Evolutionary conservation across 2,329 filamentous ascomycete species (phyloP).

Genomic region (Aspergillus jensenii): DNA sequence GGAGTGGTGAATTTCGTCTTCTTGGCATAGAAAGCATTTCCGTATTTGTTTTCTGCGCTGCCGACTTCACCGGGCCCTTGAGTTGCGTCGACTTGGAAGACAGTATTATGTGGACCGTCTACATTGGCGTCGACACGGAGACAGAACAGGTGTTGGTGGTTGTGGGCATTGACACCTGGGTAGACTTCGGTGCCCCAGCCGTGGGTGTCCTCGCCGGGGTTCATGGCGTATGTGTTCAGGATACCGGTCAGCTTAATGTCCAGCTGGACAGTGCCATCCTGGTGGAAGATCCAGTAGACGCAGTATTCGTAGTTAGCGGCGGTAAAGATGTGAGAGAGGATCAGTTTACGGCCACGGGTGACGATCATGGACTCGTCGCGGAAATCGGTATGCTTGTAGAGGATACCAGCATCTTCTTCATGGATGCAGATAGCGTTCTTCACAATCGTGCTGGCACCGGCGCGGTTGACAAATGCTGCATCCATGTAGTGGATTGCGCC

Average conservation of each 20-base stretch:
- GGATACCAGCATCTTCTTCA: constrained; percentile 86
- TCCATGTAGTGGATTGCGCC: constrained; percentile 84
- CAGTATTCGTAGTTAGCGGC: constrained; percentile 96
- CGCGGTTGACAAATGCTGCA: constrained; percentile 76
- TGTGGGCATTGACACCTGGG: constrained; percentile 88
- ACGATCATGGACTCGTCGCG: constrained; percentile 84
- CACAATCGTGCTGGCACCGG: constrained; percentile 74
- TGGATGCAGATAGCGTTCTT: constrained; percentile 96
- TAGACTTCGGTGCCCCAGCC: constrained; percentile 93
- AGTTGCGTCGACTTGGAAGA: constrained; percentile 79
- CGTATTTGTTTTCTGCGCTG: constrained; percentile 79
- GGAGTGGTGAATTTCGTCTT: constrained; percentile 76
- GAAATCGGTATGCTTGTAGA: constrained; percentile 96
- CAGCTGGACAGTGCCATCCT: constrained; percentile 87
- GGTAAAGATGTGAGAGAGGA: constrained; percentile 90
- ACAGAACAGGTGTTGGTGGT: constrained; percentile 95
- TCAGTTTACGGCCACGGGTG: constrained; percentile 79
- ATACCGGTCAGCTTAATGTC: constrained; percentile 92
- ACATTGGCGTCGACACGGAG: constrained; percentile 83
- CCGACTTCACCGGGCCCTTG: constrained; percentile 72
- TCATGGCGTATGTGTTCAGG: constrained; percentile 84
- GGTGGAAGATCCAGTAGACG: constrained; percentile 85
- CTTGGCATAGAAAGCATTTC: constrained; percentile 85
- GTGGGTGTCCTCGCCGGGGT: constrained; percentile 74
- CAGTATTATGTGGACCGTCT: constrained; percentile 79